Percentiles rank a stretch among this genome's conserved stretches.
Conservation (phyloP, 2,329 filamentous ascomycete species). For the Diaporthe sp. region DNA sequence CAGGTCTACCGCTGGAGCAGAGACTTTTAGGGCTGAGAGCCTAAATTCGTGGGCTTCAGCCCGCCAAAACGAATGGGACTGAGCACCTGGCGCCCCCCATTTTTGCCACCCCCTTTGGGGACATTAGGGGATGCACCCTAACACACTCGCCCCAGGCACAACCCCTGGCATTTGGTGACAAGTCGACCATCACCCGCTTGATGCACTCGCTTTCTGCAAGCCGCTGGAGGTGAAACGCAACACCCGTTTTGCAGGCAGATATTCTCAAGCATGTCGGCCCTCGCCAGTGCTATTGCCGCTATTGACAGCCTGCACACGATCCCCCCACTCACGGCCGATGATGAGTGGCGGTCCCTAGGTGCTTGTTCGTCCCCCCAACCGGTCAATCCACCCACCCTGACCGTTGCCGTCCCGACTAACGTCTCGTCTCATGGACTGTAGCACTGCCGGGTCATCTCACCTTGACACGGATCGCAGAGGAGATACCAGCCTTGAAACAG, state of each 20-base stretch:
- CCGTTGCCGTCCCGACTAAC: slow-evolving; percentile 28
- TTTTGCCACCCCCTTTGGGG: not conserved
- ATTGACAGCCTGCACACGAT: not conserved
- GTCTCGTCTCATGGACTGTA: not conserved
- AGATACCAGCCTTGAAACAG: slow-evolving; percentile 2
- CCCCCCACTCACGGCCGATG: slow-evolving; percentile 19
- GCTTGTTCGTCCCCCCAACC: slow-evolving; percentile 28
- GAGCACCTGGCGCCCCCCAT: not conserved
- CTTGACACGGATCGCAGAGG: slow-evolving; percentile 22
- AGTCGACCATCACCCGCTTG: not conserved
- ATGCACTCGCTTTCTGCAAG: not conserved
- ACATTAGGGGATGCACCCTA: not conserved
- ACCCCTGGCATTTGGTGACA: not conserved
- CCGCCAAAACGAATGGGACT: not conserved
- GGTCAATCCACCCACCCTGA: not conserved
- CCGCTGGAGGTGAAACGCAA: not conserved
- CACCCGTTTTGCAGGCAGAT: not conserved
- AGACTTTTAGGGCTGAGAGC: not conserved
- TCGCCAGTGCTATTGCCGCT: slow-evolving; percentile 9
- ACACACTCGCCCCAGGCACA: not conserved
- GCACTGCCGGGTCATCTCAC: slow-evolving; percentile 30
- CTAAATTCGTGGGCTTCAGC: not conserved
- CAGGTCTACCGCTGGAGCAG: not conserved
- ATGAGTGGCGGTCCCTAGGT: slow-evolving; percentile 30
- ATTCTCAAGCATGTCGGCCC: slow-evolving; percentile 24